These are phyloP conservation scores for Aspergillus olivimuriae DNA, from an alignment of 495 filamentous ascomycete genomes.

Conservation along the genomic window DNA sequence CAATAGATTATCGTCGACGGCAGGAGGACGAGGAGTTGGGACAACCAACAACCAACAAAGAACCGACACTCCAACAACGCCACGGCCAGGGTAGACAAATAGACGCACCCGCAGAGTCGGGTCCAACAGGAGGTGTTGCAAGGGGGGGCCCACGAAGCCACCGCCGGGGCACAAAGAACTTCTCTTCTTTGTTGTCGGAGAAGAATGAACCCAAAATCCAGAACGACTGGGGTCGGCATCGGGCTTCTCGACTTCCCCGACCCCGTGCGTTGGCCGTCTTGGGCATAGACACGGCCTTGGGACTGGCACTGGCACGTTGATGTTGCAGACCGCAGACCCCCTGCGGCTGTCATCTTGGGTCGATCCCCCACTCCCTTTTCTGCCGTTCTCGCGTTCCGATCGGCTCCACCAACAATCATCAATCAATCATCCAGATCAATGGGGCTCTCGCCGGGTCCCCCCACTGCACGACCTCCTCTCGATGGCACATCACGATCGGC, in stretches of 20 bases:
- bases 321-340: slow-evolving; percentile 14
- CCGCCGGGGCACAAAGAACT: slow-evolving; percentile 2
- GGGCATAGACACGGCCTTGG: no score
- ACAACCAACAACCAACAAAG: no score
- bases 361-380: slow-evolving; percentile 4
- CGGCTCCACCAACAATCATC: slow-evolving; percentile 8
- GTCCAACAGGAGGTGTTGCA: no score
- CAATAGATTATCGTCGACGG: no score
- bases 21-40: no score
- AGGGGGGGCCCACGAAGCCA: neutral
- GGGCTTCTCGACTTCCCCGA: neutral
- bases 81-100: slow-evolving; percentile 1
- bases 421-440: neutral
- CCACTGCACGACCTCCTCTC: neutral
- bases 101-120: neutral
- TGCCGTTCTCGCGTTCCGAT: slow-evolving; percentile 15
- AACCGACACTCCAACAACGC: neutral
- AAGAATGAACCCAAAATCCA: slow-evolving; percentile 2
- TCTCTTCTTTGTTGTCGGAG: neutral
- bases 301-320: slow-evolving; percentile 14
- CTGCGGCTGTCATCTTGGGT: slow-evolving; percentile 2
- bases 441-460: neutral
- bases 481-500: neutral
- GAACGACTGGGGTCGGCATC: no score
- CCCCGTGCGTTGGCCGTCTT: neutral